Evolutionary conservation across 768 basidiomycete species (phyloP).

Genomic region (Mycena kentingensis): DNA sequence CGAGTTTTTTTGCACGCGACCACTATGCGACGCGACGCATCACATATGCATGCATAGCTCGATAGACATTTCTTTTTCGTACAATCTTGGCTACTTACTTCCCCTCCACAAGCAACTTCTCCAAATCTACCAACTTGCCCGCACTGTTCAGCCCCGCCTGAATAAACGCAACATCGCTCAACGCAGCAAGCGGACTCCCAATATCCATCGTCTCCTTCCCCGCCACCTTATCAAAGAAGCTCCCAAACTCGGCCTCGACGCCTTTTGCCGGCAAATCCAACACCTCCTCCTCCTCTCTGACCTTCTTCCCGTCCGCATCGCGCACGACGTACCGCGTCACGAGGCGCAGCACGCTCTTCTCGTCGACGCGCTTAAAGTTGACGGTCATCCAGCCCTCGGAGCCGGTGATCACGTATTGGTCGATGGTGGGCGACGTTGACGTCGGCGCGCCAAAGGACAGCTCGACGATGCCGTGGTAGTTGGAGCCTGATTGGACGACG

Average conservation of each 20-base stretch:
- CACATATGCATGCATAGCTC: too few relatives aligned
- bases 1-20: too few relatives aligned
- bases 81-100: conserved; percentile 5
- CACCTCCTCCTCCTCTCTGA: conserved; percentile 50
- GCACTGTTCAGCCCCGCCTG: conserved; percentile 73
- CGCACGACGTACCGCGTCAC: conserved; percentile 38
- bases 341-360: conserved; percentile 38
- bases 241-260: conserved; percentile 55
- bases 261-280: conserved; percentile 53
- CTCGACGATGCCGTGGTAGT: conserved; percentile 60
- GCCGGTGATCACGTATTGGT: conserved; percentile 58
- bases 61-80: not conserved
- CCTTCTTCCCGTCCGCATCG: conserved; percentile 39
- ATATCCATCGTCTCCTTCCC: conserved; percentile 45
- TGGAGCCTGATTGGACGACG: conserved; percentile 49
- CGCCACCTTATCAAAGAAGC: conserved; percentile 59
- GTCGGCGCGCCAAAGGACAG: conserved; percentile 65
- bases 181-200: conserved; percentile 62
- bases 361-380: conserved; percentile 29
- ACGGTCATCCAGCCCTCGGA: conserved; percentile 62
- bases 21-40: too few relatives aligned
- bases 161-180: conserved; percentile 79
- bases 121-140: conserved; percentile 61
- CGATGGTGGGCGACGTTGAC: conserved; percentile 37
- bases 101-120: conserved; percentile 34